Evolutionary conservation across 768 basidiomycete genomes (phyloP), one percentile per base, ranked within the genome.

Genomic region (Neoboletus brunneissimus): DNA sequence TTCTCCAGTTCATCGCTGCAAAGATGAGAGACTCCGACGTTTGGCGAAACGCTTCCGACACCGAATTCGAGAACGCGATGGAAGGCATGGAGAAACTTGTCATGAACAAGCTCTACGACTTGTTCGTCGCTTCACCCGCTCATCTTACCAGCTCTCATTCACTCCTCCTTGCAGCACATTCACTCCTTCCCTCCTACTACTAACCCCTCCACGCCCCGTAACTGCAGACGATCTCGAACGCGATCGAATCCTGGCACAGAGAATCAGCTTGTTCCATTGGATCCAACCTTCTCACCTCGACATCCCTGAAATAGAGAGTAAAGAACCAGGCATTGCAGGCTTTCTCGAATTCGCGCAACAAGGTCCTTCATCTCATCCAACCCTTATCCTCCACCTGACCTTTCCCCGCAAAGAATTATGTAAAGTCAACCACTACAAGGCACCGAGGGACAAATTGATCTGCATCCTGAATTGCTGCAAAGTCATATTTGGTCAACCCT

Each of bases 21-120:
- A 90, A 89, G 68, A 99, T 99, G 97, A 78, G 87, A 22, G 84
- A 85, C 56, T 80, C 81, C 29, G 93, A 94, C 22, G 76, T 89
- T 0, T 98, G 94, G 95, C 84, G 83, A 66, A 84, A 85, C 56
- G 82, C 82, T 1, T 79, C 86, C 3, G 87, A 92, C 22, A 74
- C 77, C 7, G 94, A 98, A 71, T 98, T 99, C 61, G 97, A 98
- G 52, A 95, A 96, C 64, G 93, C 94, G 0, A 83, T 94, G 78
- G 97, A 99, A 73, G 95, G 94, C 50, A 98, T 98, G 93, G 97
- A 99, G 79, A 99, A 99, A 72, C 82, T 99, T 8, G 97, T 99
- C 62, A 98, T 99, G 97, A 99, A 98, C 65, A 79, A 94, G 50
- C 75, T 98, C 51, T 98, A 97, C 71, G 92, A 94, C 64, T 93